Base-by-base conservation (phyloP, 192 early-diverging fungal species). In the Geranomyces michiganensis region DNA sequence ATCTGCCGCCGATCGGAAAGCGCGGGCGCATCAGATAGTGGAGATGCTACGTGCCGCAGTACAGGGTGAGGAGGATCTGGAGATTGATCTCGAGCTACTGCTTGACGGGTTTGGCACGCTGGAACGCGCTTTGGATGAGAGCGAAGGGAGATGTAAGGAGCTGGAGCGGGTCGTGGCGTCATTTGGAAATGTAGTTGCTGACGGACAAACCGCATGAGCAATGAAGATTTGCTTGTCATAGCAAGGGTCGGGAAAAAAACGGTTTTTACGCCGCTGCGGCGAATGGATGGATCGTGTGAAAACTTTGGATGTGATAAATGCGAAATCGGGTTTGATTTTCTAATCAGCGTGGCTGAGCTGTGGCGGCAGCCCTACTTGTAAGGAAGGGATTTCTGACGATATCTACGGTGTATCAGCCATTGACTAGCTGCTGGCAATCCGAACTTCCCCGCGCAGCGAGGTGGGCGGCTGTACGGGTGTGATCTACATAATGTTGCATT, bases 401-500 rank as follows among this genome's bases (percentile, higher is more conserved):
- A 3, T 41, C 36, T 41, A 41, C 36, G 36, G 5, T 41, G 10
- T 10, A 41, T 41, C n/a, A n/a, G n/a, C n/a, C n/a, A n/a, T n/a
- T n/a, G 36, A 10, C 36, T 41, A 41, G 10, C 3, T 41, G 36
- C 36, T 41, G 36, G 36, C 36, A 3, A 41, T 3, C 36, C 10
- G 36, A 41, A 41, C n/a, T 41, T 3, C 36, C 36, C 36, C 36
- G 36, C 36, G 36, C 36, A 17, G 24, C 24, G 51, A 53, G 51
- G 51, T n/a, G 51, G n/a, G 51, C 3, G 51, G 51, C 7, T n/a
- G n/a, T n/a, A 53, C 51, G 17, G 15, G 51, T n/a, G 51, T 53
- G 19, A 53, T 53, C 62, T 70, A 79, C 77, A 75, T 74, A 31
- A 79, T 75, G 63, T 51, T 71, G 36, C 77, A 79, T 8, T 79